Evolutionary conservation across 169 alveolate genomes (phyloP), one percentile per base, ranked within the genome.

Genomic region (Plasmodium falciparum): DNA sequence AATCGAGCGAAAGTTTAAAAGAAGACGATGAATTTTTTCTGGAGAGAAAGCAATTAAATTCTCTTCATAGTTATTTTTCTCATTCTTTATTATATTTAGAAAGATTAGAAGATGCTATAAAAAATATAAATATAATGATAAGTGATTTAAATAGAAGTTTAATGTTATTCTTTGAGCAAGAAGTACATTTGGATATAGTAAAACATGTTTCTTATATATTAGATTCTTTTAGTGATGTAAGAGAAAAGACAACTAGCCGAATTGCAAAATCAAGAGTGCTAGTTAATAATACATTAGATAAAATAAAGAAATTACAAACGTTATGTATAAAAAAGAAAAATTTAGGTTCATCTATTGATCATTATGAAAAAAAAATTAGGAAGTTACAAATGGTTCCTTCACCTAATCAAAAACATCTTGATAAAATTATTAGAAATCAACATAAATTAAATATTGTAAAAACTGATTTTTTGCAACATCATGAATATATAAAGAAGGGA

Each of bases 361-460:
- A 86, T 54, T 86, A 86, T 86, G 92, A 86, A 86, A 86, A 86
- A 58, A 86, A 86, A 61, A 86, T 86, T 43, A 70, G 58, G 49
- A 86, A 86, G 39, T 59, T 86, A 61, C 92, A 86, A 43, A 12
- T 45, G 7, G 88, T 62, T 24, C 58, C 69, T 20, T 3, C 86
- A 0, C 52, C 92, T 15, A 71, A 59, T 33, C 92, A 86, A 65
- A 86, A 86, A 8, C 92, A 86, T 62, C 73, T 86, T 39, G 92
- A 86, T 61, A 86, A 72, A 26, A 50, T 86, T 17, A 71, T 86
- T 47, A 86, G 92, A 61, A 86, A 86, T 59, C 88, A 86, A 12
- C 47, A 70, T 29, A 86, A 86, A 65, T 72, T 86, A 26, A 86
- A 86, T 52, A 62, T 43, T 50, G 92, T 86, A 1, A 86, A 86